Percentiles rank a stretch among this genome's conserved stretches.
phyloP scores from a whole-genome alignment of 106 monocot genomes.

The Cymbidium sinense region DNA sequence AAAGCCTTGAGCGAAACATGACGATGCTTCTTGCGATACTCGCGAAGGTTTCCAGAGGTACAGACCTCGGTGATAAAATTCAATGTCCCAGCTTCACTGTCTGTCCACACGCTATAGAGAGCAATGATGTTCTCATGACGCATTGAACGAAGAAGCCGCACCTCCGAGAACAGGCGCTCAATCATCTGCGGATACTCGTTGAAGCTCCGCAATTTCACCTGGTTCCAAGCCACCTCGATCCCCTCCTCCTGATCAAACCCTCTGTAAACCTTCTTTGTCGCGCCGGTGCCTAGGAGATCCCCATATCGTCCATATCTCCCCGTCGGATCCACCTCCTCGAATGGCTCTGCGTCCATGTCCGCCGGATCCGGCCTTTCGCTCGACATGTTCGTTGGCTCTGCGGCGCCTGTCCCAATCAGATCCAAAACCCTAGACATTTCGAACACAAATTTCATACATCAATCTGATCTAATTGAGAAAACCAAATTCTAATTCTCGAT shows the following conservation, averaged over 20 bases:
- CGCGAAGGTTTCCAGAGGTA: slow-evolving; percentile 69
- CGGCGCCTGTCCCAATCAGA: neutral
- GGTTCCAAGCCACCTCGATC: slow-evolving; percentile 91
- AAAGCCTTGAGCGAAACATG: slow-evolving; percentile 70
- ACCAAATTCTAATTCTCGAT: neutral
- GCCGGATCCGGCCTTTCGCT: slow-evolving; percentile 12
- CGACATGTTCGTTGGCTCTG: slow-evolving; percentile 10
- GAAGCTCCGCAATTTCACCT: slow-evolving; percentile 42
- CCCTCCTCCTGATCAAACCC: slow-evolving; percentile 84
- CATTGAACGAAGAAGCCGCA: slow-evolving; percentile 52
- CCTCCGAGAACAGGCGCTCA: slow-evolving; percentile 52
- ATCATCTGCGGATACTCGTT: slow-evolving; percentile 24
- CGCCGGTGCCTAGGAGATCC: slow-evolving; percentile 59
- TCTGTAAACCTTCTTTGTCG: slow-evolving; percentile 76
- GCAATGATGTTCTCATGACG: slow-evolving; percentile 62
- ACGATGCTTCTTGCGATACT: slow-evolving; percentile 54
- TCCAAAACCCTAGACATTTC: neutral
- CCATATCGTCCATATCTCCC: slow-evolving; percentile 77
- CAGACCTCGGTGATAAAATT: slow-evolving; percentile 96
- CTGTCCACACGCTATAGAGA: slow-evolving; percentile 35
- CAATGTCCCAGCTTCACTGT: slow-evolving; percentile 22
- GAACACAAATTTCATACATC: neutral
- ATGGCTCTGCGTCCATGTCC: slow-evolving; percentile 52
- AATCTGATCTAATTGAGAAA: neutral
- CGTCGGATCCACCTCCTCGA: slow-evolving; percentile 77